Percentiles rank a stretch among this genome's conserved stretches.
phyloP scores from a whole-genome alignment of 441 rosid genomes.

The Arabidopsis lyrata region DNA sequence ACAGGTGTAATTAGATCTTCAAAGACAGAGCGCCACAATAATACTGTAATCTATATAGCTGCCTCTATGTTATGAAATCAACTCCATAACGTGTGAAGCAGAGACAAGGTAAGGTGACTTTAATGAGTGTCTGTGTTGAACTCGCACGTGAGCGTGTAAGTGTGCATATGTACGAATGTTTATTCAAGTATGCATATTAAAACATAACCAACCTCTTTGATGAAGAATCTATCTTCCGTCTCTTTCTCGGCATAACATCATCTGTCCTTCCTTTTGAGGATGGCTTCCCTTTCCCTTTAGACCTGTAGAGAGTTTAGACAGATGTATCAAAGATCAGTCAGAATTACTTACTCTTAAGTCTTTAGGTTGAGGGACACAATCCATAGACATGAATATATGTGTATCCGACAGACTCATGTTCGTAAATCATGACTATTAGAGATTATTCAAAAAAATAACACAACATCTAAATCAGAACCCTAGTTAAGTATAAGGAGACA shows the following conservation, averaged over 20 bases:
- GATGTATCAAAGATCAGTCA: slow-evolving; percentile 9
- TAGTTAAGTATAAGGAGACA: background rate
- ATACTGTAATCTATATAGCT: background rate
- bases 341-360: background rate
- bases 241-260: background rate
- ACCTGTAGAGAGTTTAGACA: slow-evolving; percentile 6
- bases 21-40: background rate
- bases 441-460: slow-evolving; percentile 1
- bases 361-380: background rate
- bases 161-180: background rate
- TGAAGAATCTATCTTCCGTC: slow-evolving; percentile 1
- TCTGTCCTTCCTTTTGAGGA: background rate
- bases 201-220: slow-evolving; percentile 19
- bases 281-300: background rate
- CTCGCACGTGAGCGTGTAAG: background rate
- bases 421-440: background rate
- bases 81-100: background rate
- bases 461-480: background rate
- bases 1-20: background rate
- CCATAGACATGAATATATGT: background rate
- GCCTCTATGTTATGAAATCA: background rate
- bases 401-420: background rate
- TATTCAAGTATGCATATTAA: background rate
- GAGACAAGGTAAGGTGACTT: background rate
- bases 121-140: background rate